phyloP scores from a whole-genome alignment of 768 basidiomycete genomes.

The Suillus weaverae region DNA sequence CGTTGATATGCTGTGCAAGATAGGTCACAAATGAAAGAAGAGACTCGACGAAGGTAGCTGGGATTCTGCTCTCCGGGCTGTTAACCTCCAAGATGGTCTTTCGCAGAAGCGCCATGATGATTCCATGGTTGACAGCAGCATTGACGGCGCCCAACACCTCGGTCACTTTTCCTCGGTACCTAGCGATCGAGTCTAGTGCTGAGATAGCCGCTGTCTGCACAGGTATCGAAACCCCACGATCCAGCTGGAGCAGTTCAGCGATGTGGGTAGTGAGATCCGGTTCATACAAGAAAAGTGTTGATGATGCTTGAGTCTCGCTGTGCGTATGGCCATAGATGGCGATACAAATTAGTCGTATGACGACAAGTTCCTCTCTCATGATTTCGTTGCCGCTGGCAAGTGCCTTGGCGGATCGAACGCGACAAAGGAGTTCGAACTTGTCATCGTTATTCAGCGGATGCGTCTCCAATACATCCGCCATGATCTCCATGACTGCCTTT shows the following conservation, averaged over 20 bases:
- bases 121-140: slow-evolving; percentile 94
- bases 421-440: slow-evolving; percentile 85
- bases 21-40: slow-evolving; percentile 84
- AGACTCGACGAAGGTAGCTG: slow-evolving; percentile 80
- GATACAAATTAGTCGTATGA: slow-evolving; percentile 81
- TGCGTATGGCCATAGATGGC: slow-evolving; percentile 91
- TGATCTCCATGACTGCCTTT: slow-evolving; percentile 70
- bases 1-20: slow-evolving; percentile 80
- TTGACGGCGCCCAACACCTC: slow-evolving; percentile 91
- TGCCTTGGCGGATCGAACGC: slow-evolving; percentile 77
- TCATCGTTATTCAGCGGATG: slow-evolving; percentile 76
- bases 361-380: slow-evolving; percentile 77
- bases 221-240: slow-evolving; percentile 63
- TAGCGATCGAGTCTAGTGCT: slow-evolving; percentile 86
- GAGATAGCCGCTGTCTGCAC: slow-evolving; percentile 85
- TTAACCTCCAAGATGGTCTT: slow-evolving; percentile 76
- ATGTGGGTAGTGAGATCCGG: slow-evolving; percentile 89
- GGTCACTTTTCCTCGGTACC: slow-evolving; percentile 78
- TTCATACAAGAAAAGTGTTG: slow-evolving; percentile 89
- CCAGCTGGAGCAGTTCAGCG: slow-evolving; percentile 85
- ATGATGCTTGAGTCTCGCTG: slow-evolving; percentile 72
- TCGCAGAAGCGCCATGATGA: slow-evolving; percentile 85
- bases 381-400: slow-evolving; percentile 56
- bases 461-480: slow-evolving; percentile 69
- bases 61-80: slow-evolving; percentile 61